Percentiles rank a stretch among this genome's conserved stretches.
phyloP scores from a whole-genome alignment of 108 stramenopile species.

The Skeletonema tropicum region DNA sequence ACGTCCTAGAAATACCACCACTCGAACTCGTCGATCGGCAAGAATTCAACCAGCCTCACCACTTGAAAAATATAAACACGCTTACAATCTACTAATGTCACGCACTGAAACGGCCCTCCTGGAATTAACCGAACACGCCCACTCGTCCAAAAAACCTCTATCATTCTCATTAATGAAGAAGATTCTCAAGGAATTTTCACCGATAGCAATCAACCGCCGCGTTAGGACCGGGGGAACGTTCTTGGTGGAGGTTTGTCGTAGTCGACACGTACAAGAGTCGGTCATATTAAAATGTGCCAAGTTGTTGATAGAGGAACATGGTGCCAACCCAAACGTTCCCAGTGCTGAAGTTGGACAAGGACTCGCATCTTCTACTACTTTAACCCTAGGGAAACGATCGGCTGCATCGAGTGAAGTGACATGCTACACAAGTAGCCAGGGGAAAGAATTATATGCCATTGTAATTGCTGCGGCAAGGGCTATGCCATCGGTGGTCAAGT shows the following conservation, averaged over 20 bases:
- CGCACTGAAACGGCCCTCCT: conserved; percentile 43
- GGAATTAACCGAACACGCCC: conserved; percentile 35
- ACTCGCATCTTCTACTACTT: conserved; percentile 6
- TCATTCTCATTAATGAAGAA: conserved; percentile 51
- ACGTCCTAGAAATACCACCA: conserved; percentile 11
- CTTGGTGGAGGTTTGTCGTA: conserved; percentile 80
- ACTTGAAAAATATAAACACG: conserved; percentile 45
- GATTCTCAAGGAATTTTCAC: conserved; percentile 70
- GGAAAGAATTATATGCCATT: conserved; percentile 62
- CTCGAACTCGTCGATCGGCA: conserved; percentile 43
- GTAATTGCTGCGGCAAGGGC: conserved; percentile 81
- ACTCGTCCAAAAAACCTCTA: conserved; percentile 49
- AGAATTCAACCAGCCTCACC: conserved; percentile 40
- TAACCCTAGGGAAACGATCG: conserved; percentile 10
- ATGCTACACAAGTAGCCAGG: conserved; percentile 29
- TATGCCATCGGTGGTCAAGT: conserved; percentile 79
- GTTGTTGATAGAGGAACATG: conserved; percentile 66
- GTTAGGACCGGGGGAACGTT: conserved; percentile 78
- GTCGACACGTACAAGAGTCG: conserved; percentile 59
- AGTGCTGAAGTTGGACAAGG: conserved; percentile 52
- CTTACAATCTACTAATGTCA: conserved; percentile 37
- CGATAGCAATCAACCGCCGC: conserved; percentile 69
- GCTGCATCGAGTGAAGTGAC: conserved; percentile 21
- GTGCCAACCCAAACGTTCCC: conserved; percentile 65
- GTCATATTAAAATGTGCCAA: conserved; percentile 73